These are phyloP conservation scores for Nakazawaea anatomiae DNA, from an alignment of 805 yeast species.

Conservation along the genomic window DNA sequence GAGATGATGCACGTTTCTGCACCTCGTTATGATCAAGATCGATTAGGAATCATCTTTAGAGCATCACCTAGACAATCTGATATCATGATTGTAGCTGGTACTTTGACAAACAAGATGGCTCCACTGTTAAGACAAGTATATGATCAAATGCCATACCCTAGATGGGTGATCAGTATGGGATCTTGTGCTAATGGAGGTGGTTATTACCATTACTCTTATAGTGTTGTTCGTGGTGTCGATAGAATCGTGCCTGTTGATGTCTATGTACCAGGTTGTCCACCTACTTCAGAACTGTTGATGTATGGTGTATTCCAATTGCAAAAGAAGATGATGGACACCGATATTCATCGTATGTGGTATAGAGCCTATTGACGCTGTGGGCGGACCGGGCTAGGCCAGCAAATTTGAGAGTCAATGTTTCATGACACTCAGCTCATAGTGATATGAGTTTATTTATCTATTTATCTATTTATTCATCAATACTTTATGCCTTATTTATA, in stretches of 20 bases:
- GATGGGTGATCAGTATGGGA: constrained; percentile 94
- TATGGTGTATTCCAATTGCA: constrained; percentile 86
- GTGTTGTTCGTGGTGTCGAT: constrained; percentile 88
- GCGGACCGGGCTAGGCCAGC: too few relatives aligned
- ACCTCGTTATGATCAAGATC: constrained; percentile 88
- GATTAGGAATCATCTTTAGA: constrained; percentile 88
- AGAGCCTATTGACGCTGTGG: constrained; percentile 33
- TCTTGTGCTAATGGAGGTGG: constrained; percentile 95
- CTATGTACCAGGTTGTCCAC: constrained; percentile 92
- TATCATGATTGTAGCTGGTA: constrained; percentile 89
- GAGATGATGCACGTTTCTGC: constrained; percentile 94
- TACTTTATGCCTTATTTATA: neutral
- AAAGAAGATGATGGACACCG: constrained; percentile 81
- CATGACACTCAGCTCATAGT: neutral
- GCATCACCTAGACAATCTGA: constrained; percentile 92
- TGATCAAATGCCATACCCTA: constrained; percentile 92
- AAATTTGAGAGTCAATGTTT: too few relatives aligned
- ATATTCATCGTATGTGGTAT: constrained; percentile 83
- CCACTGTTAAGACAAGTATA: constrained; percentile 90
- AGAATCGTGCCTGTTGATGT: constrained; percentile 84
- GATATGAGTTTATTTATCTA: constrained; percentile 1
- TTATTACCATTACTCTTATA: constrained; percentile 82
- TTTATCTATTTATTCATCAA: constrained; percentile 3
- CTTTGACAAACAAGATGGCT: constrained; percentile 89
- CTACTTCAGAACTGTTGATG: constrained; percentile 86